phyloP scores from a whole-genome alignment of 148 eudicot genomes.

The Vaccinium vitisidaea region DNA sequence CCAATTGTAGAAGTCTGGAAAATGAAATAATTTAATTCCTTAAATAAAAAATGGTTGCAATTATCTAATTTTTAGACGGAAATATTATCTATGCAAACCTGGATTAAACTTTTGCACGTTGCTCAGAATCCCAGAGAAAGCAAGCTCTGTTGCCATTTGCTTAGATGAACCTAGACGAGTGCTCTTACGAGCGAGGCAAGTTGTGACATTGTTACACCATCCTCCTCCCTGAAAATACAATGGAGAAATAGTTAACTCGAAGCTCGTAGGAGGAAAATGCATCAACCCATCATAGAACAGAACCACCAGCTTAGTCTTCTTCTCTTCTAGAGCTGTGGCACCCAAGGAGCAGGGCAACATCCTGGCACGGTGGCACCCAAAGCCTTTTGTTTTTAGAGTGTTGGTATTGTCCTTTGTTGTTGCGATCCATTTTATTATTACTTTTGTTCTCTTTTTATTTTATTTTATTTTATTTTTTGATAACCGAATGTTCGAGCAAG shows the following conservation, averaged over 20 bases:
- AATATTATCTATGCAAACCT: slow-evolving; percentile 34
- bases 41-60: not conserved
- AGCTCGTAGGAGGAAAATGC: not conserved
- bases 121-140: slow-evolving; percentile 74
- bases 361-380: too few relatives aligned
- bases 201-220: slow-evolving; percentile 83
- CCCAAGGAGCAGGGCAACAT: not conserved
- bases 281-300: not conserved
- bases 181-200: slow-evolving; percentile 56
- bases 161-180: slow-evolving; percentile 70
- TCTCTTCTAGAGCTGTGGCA: not conserved
- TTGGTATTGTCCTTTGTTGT: too few relatives aligned
- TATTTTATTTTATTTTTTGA: too few relatives aligned
- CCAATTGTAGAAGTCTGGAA: slow-evolving; percentile 88
- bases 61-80: not conserved
- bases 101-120: slow-evolving; percentile 55
- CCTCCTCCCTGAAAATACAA: slow-evolving; percentile 70
- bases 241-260: not conserved
- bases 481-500: too few relatives aligned
- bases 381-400: too few relatives aligned
- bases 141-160: slow-evolving; percentile 51
- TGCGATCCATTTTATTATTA: too few relatives aligned
- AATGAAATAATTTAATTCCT: slow-evolving; percentile 1
- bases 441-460: too few relatives aligned
- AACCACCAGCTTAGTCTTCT: not conserved